Evolutionary conservation across 345 rosid species (phyloP), one percentile per base, ranked within the genome.

Genomic region (Dovyalis caffra): DNA sequence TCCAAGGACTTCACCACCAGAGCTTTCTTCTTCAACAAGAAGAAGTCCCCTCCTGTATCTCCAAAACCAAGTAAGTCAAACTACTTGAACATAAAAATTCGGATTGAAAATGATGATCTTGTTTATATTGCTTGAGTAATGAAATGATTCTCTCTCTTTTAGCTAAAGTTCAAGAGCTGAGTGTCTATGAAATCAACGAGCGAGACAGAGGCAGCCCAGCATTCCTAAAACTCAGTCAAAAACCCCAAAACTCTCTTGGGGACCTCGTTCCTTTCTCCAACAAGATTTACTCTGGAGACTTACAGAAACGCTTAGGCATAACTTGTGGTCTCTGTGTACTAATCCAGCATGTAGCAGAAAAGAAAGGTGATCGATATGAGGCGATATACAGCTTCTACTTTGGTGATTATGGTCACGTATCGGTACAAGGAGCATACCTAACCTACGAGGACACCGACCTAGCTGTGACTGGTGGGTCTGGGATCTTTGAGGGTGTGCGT

Each of bases 141-240:
- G n/a, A 8, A 14, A 3, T 40, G 57, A 34, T 58, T 25, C 23
- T 2, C 0, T 3, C 8, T 35, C 12, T 53, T 31, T 11, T 62
- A 81, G 89, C 53, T 10, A 74, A 80, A 47, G 85, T 87, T 21
- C 88, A 88, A 69, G 86, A 86, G 72, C 80, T 88, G 12, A 37
- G 45, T 49, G 88, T 86, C 6, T 88, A 88, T 45, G 92, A 88
- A 79, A 77, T 88, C 58, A 87, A 88, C 71, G 90, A 88, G 79
- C 56, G 80, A 53, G 90, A 88, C 77, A 72, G 90, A 34, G 82
- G 75, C 29, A 86, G 90, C 85, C 92, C 90, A 6, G 88, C 86
- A 11, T 64, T 76, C 72, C 79, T 88, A 8, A 78, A 77, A 56
- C 73, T 85, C 25, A 85, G 86, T 72, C 67, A 86, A 68, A 88